Base-by-base conservation (phyloP, 768 basidiomycete genomes). In the Boletus rubescentipes region DNA sequence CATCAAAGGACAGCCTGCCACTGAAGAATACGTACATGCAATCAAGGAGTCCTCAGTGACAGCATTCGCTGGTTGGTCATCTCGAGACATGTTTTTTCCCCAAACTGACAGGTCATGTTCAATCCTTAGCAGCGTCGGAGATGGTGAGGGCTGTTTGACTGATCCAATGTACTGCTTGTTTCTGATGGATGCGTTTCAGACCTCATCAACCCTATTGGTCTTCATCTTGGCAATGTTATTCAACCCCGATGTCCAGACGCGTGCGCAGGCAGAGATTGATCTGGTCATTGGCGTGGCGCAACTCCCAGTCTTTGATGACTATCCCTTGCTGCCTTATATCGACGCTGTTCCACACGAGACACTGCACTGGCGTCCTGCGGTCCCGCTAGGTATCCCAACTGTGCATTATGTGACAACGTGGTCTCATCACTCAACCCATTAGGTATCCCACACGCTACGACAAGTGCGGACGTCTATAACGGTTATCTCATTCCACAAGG, bases 401-500 rank as follows among this genome's bases (percentile, higher is more conserved):
- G n/a, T 18, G n/a, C n/a, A n/a, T 35, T 29, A 14, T 4, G 2
- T 40, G 16, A 46, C 23, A 16, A 12, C 2, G 0, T 46, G 31
- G 29, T 31, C 34, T 58, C 5, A 57, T n/a, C n/a, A 16, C 5
- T 26, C 12, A 9, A 41, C 20, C 23, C 9, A 44, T 16, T 48
- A 67, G 72, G 68, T 15, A 45, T 75, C 20, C 70, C 74, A 2
- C 75, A 75, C 40, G 59, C 63, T 2, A 50, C 68, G 8, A 75
- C 75, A 2, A 62, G 64, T 21, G 70, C 75, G 40, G 79, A 80
- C 36, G 53, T 72, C 12, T 80, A 79, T 50, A 62, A 69, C 30
- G 75, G 77, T n/a, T 80, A 80, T 55, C 67, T 79, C 20, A 85
- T 86, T 47, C 84, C 84, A 2, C 73, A 76, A 62, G 84, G 84